Base-by-base conservation (phyloP, 352 stramenopile genomes). In the Pythium aquatile region DNA sequence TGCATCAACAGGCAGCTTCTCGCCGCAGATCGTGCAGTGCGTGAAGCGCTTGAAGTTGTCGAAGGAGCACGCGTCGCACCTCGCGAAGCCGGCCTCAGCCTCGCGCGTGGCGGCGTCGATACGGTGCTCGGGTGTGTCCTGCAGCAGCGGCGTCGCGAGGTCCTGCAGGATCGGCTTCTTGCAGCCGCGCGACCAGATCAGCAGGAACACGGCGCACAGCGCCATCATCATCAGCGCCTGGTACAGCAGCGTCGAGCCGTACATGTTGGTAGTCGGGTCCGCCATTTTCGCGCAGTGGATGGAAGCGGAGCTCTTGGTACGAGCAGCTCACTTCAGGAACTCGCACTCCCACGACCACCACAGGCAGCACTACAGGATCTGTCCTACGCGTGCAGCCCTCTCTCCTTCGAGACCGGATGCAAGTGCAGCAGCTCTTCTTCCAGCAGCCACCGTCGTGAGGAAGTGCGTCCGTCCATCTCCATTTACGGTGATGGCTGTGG, bases 21-120 rank as follows among this genome's bases (percentile, higher is more conserved):
- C 78, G 32, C 83, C 83, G 51, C 83, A 92, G 11, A 90, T 63
- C 17, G 76, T 77, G 61, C 83, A 92, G 64, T 87, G 74, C 29
- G 75, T 66, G 60, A 86, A 82, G 48, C 79, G 76, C 58, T 74
- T 82, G 70, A 92, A 92, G 71, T 92, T 92, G 51, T 90, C 83
- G 61, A 92, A 92, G 26, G 68, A 76, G 46, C 83, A 92, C 20
- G 68, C 79, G 0, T 52, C 20, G 59, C 83, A 92, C 0, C 73
- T 58, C 2, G 58, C 74, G 48, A 74, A 86, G 2, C 83, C 83
- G 0, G 63, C 78, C 55, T 86, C 79, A 1, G 79, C 83, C 63
- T 91, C 80, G 65, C 78, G 61, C 7, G 77, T 86, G 13, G 75
- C 81, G 7, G 77, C 81, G 55, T 90, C 79, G 37, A 90, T 84